phyloP scores from a whole-genome alignment of 2,329 filamentous ascomycete species.

The Macrophomina tecta region DNA sequence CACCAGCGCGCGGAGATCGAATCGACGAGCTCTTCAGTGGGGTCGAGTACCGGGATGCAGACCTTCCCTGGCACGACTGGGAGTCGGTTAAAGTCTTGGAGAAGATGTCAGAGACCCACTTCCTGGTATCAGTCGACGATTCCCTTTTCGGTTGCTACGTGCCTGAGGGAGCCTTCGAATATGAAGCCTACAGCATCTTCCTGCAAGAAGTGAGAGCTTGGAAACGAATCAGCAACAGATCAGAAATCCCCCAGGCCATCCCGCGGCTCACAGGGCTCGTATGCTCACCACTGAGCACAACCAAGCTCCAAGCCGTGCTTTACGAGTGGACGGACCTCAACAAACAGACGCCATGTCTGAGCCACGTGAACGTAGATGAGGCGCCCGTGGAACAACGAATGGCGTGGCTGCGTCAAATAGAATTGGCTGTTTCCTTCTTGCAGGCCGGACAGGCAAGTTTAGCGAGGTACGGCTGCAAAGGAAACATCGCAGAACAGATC shows the following conservation, averaged over 20 bases:
- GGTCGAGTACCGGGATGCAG: not conserved
- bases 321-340: not conserved
- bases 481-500: not conserved
- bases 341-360: not conserved
- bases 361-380: not conserved
- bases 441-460: not conserved
- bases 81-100: constrained; percentile 1
- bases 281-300: not conserved
- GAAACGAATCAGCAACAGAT: not conserved
- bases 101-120: constrained; percentile 5
- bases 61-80: constrained; percentile 3
- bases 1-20: not conserved
- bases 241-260: not conserved
- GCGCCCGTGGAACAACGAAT: not conserved
- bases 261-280: not conserved
- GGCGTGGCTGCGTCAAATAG: not conserved
- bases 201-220: not conserved
- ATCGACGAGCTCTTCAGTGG: constrained; percentile 3
- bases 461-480: not conserved
- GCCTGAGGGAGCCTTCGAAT: not conserved
- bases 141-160: not conserved
- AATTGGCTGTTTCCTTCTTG: not conserved
- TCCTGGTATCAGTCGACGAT: not conserved
- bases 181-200: not conserved
- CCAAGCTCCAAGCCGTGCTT: constrained; percentile 6